Base-by-base conservation (phyloP, 2,329 filamentous ascomycete species). In the Botryotinia calthae region DNA sequence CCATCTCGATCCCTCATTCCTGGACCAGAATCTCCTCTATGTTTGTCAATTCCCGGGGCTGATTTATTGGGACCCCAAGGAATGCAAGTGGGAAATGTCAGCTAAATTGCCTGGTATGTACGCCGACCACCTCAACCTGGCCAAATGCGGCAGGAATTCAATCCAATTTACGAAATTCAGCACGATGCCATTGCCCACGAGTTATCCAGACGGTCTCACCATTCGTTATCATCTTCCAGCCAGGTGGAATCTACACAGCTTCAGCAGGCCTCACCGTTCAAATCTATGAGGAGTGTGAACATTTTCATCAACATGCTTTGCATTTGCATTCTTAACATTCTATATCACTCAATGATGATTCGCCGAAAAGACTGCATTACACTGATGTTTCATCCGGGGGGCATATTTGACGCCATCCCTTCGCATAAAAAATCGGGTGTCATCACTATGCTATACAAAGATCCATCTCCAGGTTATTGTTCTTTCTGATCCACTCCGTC, bases 301-400 rank as follows among this genome's bases (percentile, higher is more conserved):
- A 28, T 42, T 42, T 42, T 56, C 48, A 54, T 67, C 18, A 54
- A 37, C 22, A 51, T 40, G 44, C 63, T 51, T 46, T 66, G 48
- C 64, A 40, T 66, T n/a, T 66, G 64, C 46, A 46, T n/a, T 64
- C 28, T 46, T 22, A 40, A 28, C 18, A 51, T 66, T 66, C 46
- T 40, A 54, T 40, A 37, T 37, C 46, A 40, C 31, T 67, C 37
- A 25, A 44, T 70, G 51, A 44, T 34, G 67, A 62, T 70, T 58
- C 51, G 51, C 54, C 42, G 67, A 44, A 37, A 46, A 70, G 25
- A 70, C n/a, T 37, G 56, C 56, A 54, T 67, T 54, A 56, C 64
- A 34, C 64, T 67, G 48, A 70, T 72, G 70, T 72, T 72, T 72
- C 70, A 72, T 70, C 68, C 68, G n/a, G 68, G 68, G 51, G 63